A percentile compares a stretch with the other conserved stretches of the same genome.
Conservation (phyloP, 2,329 filamentous ascomycete species). For the Dothidotthia symphoricarpi region DNA sequence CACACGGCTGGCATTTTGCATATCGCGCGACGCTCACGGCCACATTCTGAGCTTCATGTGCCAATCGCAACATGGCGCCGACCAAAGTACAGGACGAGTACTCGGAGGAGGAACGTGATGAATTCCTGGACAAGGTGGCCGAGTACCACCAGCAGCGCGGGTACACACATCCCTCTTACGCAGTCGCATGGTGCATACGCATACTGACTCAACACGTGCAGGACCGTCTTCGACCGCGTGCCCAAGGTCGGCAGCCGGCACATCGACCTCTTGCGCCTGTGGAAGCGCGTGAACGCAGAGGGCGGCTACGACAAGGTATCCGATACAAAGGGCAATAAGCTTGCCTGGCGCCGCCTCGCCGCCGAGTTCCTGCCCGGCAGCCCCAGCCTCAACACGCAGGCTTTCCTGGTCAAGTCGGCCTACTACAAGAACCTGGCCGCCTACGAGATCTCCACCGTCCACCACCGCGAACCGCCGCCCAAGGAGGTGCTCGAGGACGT, state of each 20-base stretch:
- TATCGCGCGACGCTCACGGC: slow-evolving; percentile 19
- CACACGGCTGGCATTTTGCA: slow-evolving; percentile 19
- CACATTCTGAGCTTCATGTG: slow-evolving; percentile 29
- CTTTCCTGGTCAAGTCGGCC: slow-evolving; percentile 80
- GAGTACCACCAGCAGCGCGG: slow-evolving; percentile 77
- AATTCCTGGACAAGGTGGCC: slow-evolving; percentile 71
- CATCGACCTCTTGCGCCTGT: slow-evolving; percentile 75
- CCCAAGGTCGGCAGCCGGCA: slow-evolving; percentile 76
- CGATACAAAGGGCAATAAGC: slow-evolving; percentile 68
- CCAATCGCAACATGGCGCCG: slow-evolving; percentile 47
- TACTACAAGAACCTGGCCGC: slow-evolving; percentile 89
- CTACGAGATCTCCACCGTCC: slow-evolving; percentile 77
- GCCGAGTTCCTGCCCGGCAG: slow-evolving; percentile 72
- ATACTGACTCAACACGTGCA: slow-evolving; percentile 36
- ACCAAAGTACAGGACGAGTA: slow-evolving; percentile 46
- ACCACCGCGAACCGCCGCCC: slow-evolving; percentile 78
- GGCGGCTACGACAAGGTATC: slow-evolving; percentile 82
- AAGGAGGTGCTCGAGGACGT: slow-evolving; percentile 81
- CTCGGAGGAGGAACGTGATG: slow-evolving; percentile 63
- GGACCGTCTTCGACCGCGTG: slow-evolving; percentile 72
- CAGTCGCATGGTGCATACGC: slow-evolving; percentile 21
- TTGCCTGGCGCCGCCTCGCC: slow-evolving; percentile 80
- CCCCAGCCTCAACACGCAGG: slow-evolving; percentile 72
- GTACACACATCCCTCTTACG: slow-evolving; percentile 39
- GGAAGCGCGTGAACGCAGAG: slow-evolving; percentile 70